A percentile compares a stretch with the other conserved stretches of the same genome.
These are phyloP conservation scores for Berberis vulgaris DNA, from an alignment of 164 flowering plant species.

Conservation along the genomic window DNA sequence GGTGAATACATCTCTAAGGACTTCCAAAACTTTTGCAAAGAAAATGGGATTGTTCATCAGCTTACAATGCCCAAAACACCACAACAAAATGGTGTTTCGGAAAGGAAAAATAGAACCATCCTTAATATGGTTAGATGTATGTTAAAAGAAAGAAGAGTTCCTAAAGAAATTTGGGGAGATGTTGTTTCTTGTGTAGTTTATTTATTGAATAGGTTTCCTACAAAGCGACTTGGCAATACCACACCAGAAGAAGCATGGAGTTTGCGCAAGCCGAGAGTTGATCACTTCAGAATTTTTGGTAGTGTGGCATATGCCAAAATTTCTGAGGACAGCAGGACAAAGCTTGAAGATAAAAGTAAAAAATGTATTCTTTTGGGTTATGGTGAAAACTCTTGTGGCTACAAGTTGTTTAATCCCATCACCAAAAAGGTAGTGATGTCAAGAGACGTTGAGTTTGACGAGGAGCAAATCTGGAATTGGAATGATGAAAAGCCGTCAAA, in stretches of 20 bases:
- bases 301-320: conserved; percentile 1
- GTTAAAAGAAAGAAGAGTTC: too few relatives aligned
- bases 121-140: too few relatives aligned
- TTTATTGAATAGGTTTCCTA: background rate
- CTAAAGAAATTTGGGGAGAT: too few relatives aligned
- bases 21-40: too few relatives aligned
- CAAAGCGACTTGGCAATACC: background rate
- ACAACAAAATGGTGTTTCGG: too few relatives aligned
- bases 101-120: too few relatives aligned
- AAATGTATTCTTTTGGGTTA: background rate
- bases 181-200: too few relatives aligned
- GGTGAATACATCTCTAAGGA: too few relatives aligned
- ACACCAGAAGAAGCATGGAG: conserved; percentile 6
- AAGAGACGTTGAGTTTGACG: background rate
- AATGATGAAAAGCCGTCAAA: background rate
- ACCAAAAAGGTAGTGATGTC: background rate
- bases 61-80: too few relatives aligned
- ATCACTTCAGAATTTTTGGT: background rate
- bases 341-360: conserved; percentile 1
- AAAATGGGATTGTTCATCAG: too few relatives aligned
- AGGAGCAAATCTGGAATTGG: background rate
- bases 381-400: background rate
- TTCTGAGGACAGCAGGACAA: background rate
- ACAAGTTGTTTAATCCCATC: background rate
- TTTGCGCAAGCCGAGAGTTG: conserved; percentile 2